Conservation (phyloP, 345 rosid species). For the Schrenkiella parvula region DNA sequence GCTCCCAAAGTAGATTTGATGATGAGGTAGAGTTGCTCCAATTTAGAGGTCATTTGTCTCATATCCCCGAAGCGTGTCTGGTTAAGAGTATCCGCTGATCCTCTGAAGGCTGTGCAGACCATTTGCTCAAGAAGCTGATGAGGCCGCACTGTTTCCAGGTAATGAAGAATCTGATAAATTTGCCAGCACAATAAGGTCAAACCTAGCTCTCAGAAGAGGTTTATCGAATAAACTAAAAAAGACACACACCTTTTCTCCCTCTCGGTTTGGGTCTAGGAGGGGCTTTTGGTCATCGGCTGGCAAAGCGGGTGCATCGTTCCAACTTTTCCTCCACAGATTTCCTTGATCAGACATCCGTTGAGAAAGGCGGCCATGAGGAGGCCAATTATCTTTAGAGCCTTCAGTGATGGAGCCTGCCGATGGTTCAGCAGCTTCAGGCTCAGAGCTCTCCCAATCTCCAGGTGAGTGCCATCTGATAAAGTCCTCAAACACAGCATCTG, state of each 20-base stretch:
- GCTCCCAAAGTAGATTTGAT: conserved; percentile 54
- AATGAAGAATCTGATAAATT: conserved; percentile 66
- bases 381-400: conserved; percentile 57
- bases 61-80: conserved; percentile 66
- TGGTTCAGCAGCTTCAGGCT: conserved; percentile 36
- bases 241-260: conserved; percentile 83
- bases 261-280: conserved; percentile 77
- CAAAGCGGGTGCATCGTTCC: conserved; percentile 80
- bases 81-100: conserved; percentile 84
- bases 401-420: conserved; percentile 35
- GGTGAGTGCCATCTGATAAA: conserved; percentile 99
- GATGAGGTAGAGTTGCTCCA: conserved; percentile 72
- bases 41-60: conserved; percentile 61
- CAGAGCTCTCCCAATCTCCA: conserved; percentile 78
- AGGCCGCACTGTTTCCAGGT: conserved; percentile 86
- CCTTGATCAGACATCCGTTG: conserved; percentile 89
- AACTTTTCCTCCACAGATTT: conserved; percentile 82
- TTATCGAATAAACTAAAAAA: neutral
- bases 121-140: conserved; percentile 94
- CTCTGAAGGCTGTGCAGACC: conserved; percentile 93
- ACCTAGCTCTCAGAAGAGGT: neutral
- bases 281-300: conserved; percentile 82
- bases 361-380: conserved; percentile 89
- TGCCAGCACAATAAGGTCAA: conserved; percentile 12
- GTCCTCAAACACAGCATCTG: conserved; percentile 89